Base-by-base conservation (phyloP, 352 stramenopile genomes). In the Elongisporangium undulatum region DNA sequence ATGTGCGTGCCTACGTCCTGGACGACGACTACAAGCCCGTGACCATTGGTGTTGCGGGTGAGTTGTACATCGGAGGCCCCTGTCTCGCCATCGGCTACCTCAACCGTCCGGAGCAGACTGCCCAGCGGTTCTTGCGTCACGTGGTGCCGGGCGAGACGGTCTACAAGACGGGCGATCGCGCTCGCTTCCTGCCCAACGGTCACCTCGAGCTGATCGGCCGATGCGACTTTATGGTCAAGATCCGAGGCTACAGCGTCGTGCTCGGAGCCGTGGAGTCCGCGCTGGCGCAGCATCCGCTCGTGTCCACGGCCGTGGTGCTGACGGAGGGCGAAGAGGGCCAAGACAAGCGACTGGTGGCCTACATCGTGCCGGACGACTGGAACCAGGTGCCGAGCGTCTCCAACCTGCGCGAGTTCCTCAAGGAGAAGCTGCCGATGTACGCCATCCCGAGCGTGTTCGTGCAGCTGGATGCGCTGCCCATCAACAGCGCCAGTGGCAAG, bases 181-280 rank as follows among this genome's bases (percentile, higher is more conserved):
- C 87, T 48, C 79, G 92, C 15, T 92, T 97, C 53, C 73, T 98
- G 54, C 82, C 87, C 0, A 96, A 97, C 63, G 87, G 90, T 4
- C 80, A 96, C 63, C 68, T 98, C 5, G 92, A 98, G 68, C 82
- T 98, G 34, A 87, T 97, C 38, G 95, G 95, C 4, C 85, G 95
- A 41, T 97, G 90, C 63, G 93, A 98, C 71, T 98, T 97, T 59
- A 98, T 98, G 91, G 90, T 98, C 57, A 98, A 98, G 76, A 96
- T 98, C 59, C 85, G 94, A 21, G 95, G 95, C 48, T 98, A 98
- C 69, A 97, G 89, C 49, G 90, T 98, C 4, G 95, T 98, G 23
- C 68, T 98, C 7, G 91, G 90, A 26, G 93, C 92, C 17, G 81
- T 98, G 2, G 92, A 97, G 67, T 90, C 87, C 7, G 91, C 90